Evolutionary conservation across 495 filamentous ascomycete species (phyloP).

Genomic region (Bacidia gigantensis): DNA sequence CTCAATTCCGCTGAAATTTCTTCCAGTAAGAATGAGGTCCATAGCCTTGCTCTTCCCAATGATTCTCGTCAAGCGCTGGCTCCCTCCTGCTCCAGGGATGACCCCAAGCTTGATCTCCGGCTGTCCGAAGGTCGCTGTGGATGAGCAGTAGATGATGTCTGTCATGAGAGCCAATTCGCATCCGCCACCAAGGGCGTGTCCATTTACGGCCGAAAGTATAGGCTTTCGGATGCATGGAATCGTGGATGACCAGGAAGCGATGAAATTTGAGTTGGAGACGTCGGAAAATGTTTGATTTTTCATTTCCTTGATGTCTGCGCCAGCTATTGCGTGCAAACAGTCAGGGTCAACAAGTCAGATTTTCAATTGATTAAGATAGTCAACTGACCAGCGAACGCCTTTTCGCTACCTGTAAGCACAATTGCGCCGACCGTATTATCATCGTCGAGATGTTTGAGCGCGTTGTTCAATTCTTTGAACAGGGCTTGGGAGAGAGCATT

Average conservation of each 20-base stretch:
- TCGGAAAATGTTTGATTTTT: slow-evolving; percentile 69
- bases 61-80: slow-evolving; percentile 73
- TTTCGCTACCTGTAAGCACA: slow-evolving; percentile 72
- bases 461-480: slow-evolving; percentile 76
- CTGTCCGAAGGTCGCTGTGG: slow-evolving; percentile 77
- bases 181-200: slow-evolving; percentile 85
- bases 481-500: slow-evolving; percentile 85
- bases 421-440: slow-evolving; percentile 59
- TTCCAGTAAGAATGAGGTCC: slow-evolving; percentile 84
- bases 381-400: slow-evolving; percentile 62
- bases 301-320: slow-evolving; percentile 99
- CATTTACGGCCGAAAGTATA: slow-evolving; percentile 84
- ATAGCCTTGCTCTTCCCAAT: slow-evolving; percentile 85
- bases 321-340: slow-evolving; percentile 39
- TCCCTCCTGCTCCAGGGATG: slow-evolving; percentile 85
- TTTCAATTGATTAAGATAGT: too few relatives aligned
- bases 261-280: slow-evolving; percentile 80
- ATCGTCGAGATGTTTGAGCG: slow-evolving; percentile 57
- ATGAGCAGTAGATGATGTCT: slow-evolving; percentile 83
- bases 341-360: slow-evolving; percentile 6
- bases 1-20: slow-evolving; percentile 64
- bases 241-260: slow-evolving; percentile 80
- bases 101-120: slow-evolving; percentile 90
- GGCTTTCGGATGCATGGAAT: slow-evolving; percentile 75
- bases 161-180: slow-evolving; percentile 98